Percentiles rank a stretch among this genome's conserved stretches.
Evolutionary conservation across 2,329 filamentous ascomycete species (phyloP).

Genomic region (Triangularia setosa): DNA sequence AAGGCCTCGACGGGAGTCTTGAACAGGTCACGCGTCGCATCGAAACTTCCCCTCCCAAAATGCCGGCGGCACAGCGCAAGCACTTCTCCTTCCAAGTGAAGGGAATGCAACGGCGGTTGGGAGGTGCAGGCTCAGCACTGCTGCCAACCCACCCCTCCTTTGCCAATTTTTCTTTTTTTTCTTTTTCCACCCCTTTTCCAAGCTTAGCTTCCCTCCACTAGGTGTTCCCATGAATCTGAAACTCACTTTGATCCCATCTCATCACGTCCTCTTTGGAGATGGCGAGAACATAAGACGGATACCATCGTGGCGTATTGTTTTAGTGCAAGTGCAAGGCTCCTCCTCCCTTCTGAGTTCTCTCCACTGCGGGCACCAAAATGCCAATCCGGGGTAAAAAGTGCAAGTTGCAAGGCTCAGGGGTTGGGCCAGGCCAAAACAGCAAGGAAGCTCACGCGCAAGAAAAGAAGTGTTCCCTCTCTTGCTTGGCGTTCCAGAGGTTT

Average conservation of each 20-base stretch:
- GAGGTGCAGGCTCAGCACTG: not conserved
- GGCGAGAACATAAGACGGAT: not conserved
- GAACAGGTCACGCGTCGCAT: constrained; percentile 14
- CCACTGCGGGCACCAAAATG: not conserved
- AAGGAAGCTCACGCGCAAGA: not conserved
- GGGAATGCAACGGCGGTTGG: not conserved
- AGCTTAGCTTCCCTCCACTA: not conserved
- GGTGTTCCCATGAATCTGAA: not conserved
- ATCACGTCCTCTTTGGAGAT: not conserved
- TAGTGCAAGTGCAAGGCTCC: not conserved
- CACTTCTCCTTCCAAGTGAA: not conserved
- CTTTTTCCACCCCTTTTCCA: not conserved
- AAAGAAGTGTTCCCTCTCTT: not conserved
- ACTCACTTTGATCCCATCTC: not conserved
- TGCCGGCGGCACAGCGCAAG: not conserved
- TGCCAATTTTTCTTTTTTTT: not conserved
- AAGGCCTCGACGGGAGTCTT: constrained; percentile 1
- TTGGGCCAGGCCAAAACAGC: not conserved
- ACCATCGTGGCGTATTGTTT: not conserved
- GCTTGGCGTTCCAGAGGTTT: not conserved
- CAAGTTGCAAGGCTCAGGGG: not conserved
- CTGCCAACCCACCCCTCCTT: constrained; percentile 3
- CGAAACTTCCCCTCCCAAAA: constrained; percentile 5
- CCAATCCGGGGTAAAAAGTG: not conserved
- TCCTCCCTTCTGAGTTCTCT: not conserved